Conservation (phyloP, 2,329 filamentous ascomycete genomes). For the Ploettnerulaceae sp. region DNA sequence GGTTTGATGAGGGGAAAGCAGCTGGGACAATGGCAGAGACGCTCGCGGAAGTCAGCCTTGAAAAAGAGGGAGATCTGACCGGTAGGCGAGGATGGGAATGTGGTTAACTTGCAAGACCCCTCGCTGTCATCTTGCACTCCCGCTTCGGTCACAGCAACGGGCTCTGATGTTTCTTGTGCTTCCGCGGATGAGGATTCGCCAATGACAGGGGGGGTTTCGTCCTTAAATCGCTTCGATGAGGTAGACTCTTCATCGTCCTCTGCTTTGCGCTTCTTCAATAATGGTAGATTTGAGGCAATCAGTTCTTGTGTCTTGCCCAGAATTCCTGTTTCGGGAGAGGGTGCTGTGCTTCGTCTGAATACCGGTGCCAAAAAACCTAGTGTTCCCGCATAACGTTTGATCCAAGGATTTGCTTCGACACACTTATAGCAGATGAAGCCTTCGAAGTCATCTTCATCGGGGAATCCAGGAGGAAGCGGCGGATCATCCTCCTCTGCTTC, state of each 20-base stretch:
- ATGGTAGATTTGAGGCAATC: slow-evolving; percentile 12
- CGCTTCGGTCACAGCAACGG: slow-evolving; percentile 20
- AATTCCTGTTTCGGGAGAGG: slow-evolving; percentile 31
- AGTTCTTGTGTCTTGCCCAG: slow-evolving; percentile 24
- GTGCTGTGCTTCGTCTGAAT: slow-evolving; percentile 40
- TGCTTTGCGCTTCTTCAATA: slow-evolving; percentile 62
- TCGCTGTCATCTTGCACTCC: slow-evolving; percentile 12
- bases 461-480: slow-evolving; percentile 80
- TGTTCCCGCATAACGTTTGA: slow-evolving; percentile 79
- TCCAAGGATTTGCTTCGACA: slow-evolving; percentile 81
- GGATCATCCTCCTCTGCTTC: slow-evolving; percentile 51
- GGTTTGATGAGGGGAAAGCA: slow-evolving; percentile 70
- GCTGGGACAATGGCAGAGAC: slow-evolving; percentile 75
- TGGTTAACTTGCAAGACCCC: slow-evolving; percentile 53
- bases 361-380: slow-evolving; percentile 75
- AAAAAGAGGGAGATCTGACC: slow-evolving; percentile 78
- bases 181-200: background rate
- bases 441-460: slow-evolving; percentile 83
- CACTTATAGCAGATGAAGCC: slow-evolving; percentile 93
- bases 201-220: slow-evolving; percentile 9
- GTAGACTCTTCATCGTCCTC: slow-evolving; percentile 41
- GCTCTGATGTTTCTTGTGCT: background rate
- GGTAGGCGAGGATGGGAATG: slow-evolving; percentile 51
- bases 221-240: slow-evolving; percentile 48
- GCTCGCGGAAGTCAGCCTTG: slow-evolving; percentile 69